Conservation (phyloP, 2,329 filamentous ascomycete species). For the Trichoderma brevicompactum region DNA sequence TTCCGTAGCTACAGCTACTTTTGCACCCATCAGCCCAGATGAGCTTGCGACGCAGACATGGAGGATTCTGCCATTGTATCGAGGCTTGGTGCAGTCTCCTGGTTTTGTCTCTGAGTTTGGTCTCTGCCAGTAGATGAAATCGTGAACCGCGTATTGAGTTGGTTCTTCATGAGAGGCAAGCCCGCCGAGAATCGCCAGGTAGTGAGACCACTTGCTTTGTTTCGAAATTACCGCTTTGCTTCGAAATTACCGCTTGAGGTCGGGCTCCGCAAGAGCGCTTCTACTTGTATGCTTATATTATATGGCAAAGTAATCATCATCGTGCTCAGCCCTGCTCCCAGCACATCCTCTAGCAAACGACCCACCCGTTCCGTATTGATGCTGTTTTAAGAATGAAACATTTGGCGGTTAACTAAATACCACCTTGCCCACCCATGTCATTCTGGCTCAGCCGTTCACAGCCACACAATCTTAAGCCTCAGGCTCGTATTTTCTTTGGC, state of each 20-base stretch:
- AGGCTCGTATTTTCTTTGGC: background rate
- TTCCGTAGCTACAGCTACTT: background rate
- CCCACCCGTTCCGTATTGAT: background rate
- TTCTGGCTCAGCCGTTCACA: background rate
- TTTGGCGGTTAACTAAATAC: background rate
- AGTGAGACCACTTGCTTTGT: too few relatives aligned
- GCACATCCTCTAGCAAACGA: background rate
- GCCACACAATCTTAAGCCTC: background rate
- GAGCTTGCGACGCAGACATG: background rate
- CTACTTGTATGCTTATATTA: too few relatives aligned
- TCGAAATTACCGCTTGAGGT: too few relatives aligned
- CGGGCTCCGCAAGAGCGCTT: too few relatives aligned
- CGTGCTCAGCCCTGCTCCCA: background rate
- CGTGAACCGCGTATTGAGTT: too few relatives aligned
- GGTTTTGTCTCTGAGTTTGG: too few relatives aligned
- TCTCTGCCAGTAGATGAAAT: too few relatives aligned
- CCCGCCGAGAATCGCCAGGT: too few relatives aligned
- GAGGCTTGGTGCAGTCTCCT: too few relatives aligned
- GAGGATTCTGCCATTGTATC: background rate
- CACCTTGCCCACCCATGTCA: background rate
- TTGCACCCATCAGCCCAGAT: background rate
- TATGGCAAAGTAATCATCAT: background rate
- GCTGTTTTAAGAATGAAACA: too few relatives aligned
- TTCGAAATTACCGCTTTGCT: too few relatives aligned
- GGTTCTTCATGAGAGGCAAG: too few relatives aligned